phyloP scores from a whole-genome alignment of 75 land plant species.

The Sequoia sempervirens region DNA sequence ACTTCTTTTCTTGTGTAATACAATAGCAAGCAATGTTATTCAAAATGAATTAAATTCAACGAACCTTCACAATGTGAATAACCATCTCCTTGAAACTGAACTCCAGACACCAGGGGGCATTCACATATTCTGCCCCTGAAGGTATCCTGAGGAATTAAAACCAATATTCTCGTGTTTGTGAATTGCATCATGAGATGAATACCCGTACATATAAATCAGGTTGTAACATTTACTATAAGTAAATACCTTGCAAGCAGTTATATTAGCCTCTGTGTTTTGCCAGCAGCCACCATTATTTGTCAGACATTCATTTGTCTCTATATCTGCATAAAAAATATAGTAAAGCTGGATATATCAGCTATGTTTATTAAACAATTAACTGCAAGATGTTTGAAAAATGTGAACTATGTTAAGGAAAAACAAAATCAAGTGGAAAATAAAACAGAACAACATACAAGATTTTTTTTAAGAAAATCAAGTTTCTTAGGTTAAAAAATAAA shows the following conservation, averaged over 20 bases:
- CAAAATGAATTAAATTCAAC: neutral
- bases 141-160: constrained; percentile 41
- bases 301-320: constrained; percentile 71
- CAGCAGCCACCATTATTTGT: constrained; percentile 70
- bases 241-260: constrained; percentile 59
- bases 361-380: neutral
- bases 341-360: neutral
- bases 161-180: neutral
- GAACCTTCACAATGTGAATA: constrained; percentile 60
- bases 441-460: neutral
- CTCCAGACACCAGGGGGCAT: constrained; percentile 56
- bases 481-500: too few species aligned
- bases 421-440: neutral
- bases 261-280: constrained; percentile 28
- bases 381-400: neutral
- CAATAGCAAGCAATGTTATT: neutral
- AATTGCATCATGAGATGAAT: neutral
- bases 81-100: constrained; percentile 65
- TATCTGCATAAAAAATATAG: constrained; percentile 25
- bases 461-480: neutral
- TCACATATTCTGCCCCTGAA: constrained; percentile 61
- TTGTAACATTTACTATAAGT: neutral
- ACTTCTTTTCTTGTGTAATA: neutral
- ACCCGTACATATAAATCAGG: neutral
- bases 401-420: neutral